A percentile compares a stretch with the other conserved stretches of the same genome.
phyloP scores from a whole-genome alignment of 805 yeast genomes.

The Schwanniomyces vanrijiae region DNA sequence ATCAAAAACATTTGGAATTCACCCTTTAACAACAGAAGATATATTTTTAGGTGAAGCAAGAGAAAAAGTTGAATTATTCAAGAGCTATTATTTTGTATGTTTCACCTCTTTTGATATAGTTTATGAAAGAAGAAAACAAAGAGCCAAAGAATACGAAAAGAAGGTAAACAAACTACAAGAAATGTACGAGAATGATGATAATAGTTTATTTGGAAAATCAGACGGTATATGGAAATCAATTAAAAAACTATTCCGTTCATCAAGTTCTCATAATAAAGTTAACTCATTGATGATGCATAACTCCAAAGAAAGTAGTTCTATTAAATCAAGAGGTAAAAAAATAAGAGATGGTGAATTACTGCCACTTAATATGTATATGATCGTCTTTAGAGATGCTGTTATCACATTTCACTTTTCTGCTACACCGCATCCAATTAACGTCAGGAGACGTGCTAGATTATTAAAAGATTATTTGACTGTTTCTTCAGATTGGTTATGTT shows the following conservation, averaged over 20 bases:
- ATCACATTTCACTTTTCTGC: constrained; percentile 92
- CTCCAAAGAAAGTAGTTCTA: constrained; percentile 17
- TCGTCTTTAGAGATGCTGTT: constrained; percentile 89
- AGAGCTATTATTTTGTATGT: constrained; percentile 88
- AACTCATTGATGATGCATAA: background rate
- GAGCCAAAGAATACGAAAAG: constrained; percentile 47
- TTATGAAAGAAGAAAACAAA: constrained; percentile 61
- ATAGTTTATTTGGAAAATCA: constrained; percentile 15
- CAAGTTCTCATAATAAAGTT: background rate
- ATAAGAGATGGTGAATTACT: constrained; percentile 61
- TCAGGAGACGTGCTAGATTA: constrained; percentile 86
- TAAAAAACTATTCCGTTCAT: constrained; percentile 7
- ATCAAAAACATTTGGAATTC: constrained; percentile 89
- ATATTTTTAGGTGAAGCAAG: constrained; percentile 90
- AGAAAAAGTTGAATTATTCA: constrained; percentile 91
- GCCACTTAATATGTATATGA: constrained; percentile 89
- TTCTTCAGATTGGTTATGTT: constrained; percentile 94
- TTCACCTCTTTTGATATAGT: constrained; percentile 66
- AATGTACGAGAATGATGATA: constrained; percentile 22
- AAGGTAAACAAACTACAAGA: constrained; percentile 39
- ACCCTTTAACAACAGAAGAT: constrained; percentile 95
- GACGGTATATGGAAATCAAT: constrained; percentile 16
- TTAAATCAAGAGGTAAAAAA: constrained; percentile 27
- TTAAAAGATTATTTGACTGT: constrained; percentile 86
- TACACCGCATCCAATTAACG: constrained; percentile 95